Evolutionary conservation across 2,329 filamentous ascomycete genomes (phyloP).

Genomic region (Stachybotrys chartarum): DNA sequence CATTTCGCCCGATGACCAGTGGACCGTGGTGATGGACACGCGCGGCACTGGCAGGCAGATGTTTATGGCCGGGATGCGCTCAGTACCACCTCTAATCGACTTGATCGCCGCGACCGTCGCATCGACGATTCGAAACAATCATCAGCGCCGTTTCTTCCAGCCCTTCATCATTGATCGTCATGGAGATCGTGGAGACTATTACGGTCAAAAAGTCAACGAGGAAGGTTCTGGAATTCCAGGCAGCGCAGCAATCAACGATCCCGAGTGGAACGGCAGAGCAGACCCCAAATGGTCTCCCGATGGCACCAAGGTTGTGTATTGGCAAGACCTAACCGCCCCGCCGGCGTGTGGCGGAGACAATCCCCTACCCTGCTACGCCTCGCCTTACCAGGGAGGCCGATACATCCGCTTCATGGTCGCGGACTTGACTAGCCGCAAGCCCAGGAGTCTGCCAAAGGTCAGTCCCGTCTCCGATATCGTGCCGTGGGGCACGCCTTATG

Average conservation of each 20-base stretch:
- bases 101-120: constrained; percentile 21
- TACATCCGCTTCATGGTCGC: constrained; percentile 35
- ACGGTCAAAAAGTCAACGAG: constrained; percentile 34
- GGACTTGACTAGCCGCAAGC: constrained; percentile 21
- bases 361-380: constrained; percentile 30
- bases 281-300: constrained; percentile 35
- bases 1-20: constrained; percentile 34
- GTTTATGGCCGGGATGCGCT: constrained; percentile 30
- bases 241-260: constrained; percentile 27
- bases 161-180: constrained; percentile 34
- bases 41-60: constrained; percentile 32
- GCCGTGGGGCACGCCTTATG: background rate
- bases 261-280: constrained; percentile 39
- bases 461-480: background rate
- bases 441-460: constrained; percentile 8
- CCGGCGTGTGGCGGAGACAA: constrained; percentile 37
- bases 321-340: constrained; percentile 26
- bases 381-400: constrained; percentile 28
- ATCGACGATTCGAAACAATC: constrained; percentile 38
- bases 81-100: constrained; percentile 34
- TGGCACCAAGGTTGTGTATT: constrained; percentile 34
- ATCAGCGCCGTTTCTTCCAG: constrained; percentile 35
- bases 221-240: constrained; percentile 24
- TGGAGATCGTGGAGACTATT: constrained; percentile 37
- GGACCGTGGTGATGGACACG: constrained; percentile 35